Percentiles rank a stretch among this genome's conserved stretches.
Evolutionary conservation across 2,329 filamentous ascomycete genomes (phyloP).

Genomic region (Monilinia aucupariae): DNA sequence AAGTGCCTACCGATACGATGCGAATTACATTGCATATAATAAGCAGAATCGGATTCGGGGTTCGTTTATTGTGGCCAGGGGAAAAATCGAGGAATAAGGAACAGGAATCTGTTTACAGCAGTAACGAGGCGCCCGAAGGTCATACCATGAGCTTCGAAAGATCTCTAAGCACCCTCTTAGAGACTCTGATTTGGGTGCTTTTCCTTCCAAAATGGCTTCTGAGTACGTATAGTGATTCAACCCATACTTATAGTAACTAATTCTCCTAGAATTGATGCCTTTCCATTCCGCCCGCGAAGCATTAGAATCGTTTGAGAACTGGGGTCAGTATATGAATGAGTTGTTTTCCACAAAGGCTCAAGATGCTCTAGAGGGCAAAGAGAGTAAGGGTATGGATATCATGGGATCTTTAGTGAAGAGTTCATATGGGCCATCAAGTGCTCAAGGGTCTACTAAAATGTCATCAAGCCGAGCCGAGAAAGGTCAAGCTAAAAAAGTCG

Average conservation of each 20-base stretch:
- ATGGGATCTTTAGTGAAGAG: constrained; percentile 48
- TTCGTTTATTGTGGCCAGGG: constrained; percentile 57
- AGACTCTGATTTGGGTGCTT: constrained; percentile 49
- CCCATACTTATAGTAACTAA: constrained; percentile 3
- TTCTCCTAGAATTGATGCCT: constrained; percentile 37
- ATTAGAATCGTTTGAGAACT: constrained; percentile 47
- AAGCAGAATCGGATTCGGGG: constrained; percentile 67
- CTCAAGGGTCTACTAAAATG: constrained; percentile 35
- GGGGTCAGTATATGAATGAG: constrained; percentile 58
- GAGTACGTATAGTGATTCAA: constrained; percentile 34
- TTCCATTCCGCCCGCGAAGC: constrained; percentile 42
- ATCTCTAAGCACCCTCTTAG: constrained; percentile 48
- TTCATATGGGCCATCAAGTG: constrained; percentile 34
- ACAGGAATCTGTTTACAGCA: constrained; percentile 40
- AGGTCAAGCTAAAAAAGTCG: constrained; percentile 49
- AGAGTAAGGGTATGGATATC: constrained; percentile 48
- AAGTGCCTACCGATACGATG: constrained; percentile 62
- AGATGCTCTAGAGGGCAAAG: constrained; percentile 39
- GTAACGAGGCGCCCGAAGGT: constrained; percentile 35
- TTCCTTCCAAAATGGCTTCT: constrained; percentile 47
- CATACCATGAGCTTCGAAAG: constrained; percentile 52
- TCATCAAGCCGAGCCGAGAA: constrained; percentile 40
- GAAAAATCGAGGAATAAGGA: constrained; percentile 46
- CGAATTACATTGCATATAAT: constrained; percentile 53
- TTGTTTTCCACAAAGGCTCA: constrained; percentile 48